These are phyloP conservation scores for Corymbia citriodora DNA, from an alignment of 441 rosid genomes.

Conservation along the genomic window DNA sequence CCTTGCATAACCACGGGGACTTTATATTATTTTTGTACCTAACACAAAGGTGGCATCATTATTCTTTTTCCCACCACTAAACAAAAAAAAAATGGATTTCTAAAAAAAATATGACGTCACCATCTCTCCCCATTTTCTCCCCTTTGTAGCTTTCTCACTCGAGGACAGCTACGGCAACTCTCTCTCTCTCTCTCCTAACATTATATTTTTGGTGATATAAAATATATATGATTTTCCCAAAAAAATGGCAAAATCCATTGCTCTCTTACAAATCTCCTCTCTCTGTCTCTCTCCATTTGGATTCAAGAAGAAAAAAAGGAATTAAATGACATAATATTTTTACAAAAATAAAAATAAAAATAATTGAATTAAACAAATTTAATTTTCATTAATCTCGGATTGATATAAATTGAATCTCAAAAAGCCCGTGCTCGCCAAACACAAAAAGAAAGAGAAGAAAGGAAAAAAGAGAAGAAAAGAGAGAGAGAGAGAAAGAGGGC, in stretches of 20 bases:
- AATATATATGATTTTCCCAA: background rate
- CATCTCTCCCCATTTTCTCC: conserved; percentile 20
- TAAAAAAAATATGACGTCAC: conserved; percentile 20
- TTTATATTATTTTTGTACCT: background rate
- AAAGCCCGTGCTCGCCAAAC: background rate
- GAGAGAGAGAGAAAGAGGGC: conserved; percentile 44
- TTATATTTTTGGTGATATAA: background rate
- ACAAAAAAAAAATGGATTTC: background rate
- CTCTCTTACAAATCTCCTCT: background rate
- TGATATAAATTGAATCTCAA: background rate
- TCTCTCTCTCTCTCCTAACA: background rate
- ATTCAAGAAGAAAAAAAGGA: background rate
- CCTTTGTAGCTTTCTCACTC: conserved; percentile 22
- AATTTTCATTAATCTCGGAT: background rate
- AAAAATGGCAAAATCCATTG: background rate
- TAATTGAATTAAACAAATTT: background rate
- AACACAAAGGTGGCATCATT: background rate
- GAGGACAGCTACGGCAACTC: conserved; percentile 25
- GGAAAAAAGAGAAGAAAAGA: conserved; percentile 1
- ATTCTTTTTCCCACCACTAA: background rate
- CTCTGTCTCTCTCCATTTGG: background rate
- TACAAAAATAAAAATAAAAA: background rate
- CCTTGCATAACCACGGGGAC: background rate
- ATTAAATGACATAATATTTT: background rate
- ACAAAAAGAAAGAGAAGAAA: background rate